phyloP scores from a whole-genome alignment of 306 rosid genomes.

The Fragaria nilgerrensis region DNA sequence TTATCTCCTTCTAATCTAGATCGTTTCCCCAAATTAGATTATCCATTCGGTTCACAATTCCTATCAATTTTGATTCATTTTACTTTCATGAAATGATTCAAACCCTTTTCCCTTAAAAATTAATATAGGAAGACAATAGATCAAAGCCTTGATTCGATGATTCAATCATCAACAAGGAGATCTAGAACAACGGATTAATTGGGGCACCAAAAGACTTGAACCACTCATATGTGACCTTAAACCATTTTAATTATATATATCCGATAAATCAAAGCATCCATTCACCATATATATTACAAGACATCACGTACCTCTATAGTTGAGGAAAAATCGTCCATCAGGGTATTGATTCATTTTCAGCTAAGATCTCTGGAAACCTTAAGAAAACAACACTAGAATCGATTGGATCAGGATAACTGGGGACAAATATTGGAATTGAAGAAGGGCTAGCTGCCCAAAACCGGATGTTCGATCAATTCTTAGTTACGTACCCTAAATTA shows the following conservation, averaged over 20 bases:
- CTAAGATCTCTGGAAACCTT: neutral
- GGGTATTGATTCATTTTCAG: neutral
- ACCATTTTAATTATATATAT: neutral
- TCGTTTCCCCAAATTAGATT: neutral
- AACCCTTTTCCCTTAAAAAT: neutral
- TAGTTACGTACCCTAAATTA: neutral
- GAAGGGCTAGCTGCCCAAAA: neutral
- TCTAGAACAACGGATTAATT: neutral
- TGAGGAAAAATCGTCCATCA: neutral
- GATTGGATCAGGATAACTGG: neutral
- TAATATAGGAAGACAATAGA: neutral
- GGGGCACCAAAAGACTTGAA: neutral
- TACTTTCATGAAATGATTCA: neutral
- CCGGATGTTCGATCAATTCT: neutral
- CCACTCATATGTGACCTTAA: neutral
- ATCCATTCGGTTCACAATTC: neutral
- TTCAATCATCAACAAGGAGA: neutral
- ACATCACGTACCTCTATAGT: neutral
- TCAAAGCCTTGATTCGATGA: neutral
- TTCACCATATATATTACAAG: neutral
- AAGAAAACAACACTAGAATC: neutral
- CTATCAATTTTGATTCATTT: neutral
- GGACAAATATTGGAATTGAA: neutral
- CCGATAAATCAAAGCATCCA: neutral
- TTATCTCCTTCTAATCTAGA: neutral